Base-by-base conservation (phyloP, 1,284 basidiomycete genomes). In the Irpex lacteus region DNA sequence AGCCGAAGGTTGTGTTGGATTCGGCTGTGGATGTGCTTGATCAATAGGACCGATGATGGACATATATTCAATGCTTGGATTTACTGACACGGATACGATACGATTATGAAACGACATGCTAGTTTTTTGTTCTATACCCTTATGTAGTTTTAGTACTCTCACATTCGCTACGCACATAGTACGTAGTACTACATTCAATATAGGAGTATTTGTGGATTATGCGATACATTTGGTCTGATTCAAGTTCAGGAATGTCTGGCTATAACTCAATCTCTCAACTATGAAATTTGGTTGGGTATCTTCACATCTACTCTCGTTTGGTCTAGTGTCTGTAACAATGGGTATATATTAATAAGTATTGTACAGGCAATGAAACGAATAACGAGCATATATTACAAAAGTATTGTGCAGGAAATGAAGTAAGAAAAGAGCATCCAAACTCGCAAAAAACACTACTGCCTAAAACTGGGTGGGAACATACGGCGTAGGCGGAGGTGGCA, bases 1-100 rank as follows among this genome's bases (percentile, higher is more conserved):
- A 81, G 70, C 89, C 90, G 15, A 90, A 89, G 73, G 89, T 92
- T 5, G 84, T 91, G 34, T 75, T 91, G 61, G 89, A 91, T 70
- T 87, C 85, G 37, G 87, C 88, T 19, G 76, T 88, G 68, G 86
- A 89, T 65, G 83, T 71, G 40, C 59, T 69, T 50, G 62, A 66
- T 9, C 44, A 26, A 11, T 63, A 37, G 18, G 32, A 6, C 34
- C 5, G 15, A 5, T 9, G 54, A 8, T 56, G 36, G 32, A 32
- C 32, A 11, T 32, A 26, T 9, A 56, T 37, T 13, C 40, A 44
- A 11, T 47, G 40, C 40, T 47, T 47, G 40, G n/a, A 47, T 47
- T 47, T 11, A 11, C 26, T 26, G 26, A 32, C 11, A n/a, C 15
- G 40, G 40, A 47, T 47, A 47, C 9, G 40, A 47, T 47, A 47